These are phyloP conservation scores for Dryadomyces quercivorus DNA, from an alignment of 2,329 filamentous ascomycete species.

Conservation along the genomic window DNA sequence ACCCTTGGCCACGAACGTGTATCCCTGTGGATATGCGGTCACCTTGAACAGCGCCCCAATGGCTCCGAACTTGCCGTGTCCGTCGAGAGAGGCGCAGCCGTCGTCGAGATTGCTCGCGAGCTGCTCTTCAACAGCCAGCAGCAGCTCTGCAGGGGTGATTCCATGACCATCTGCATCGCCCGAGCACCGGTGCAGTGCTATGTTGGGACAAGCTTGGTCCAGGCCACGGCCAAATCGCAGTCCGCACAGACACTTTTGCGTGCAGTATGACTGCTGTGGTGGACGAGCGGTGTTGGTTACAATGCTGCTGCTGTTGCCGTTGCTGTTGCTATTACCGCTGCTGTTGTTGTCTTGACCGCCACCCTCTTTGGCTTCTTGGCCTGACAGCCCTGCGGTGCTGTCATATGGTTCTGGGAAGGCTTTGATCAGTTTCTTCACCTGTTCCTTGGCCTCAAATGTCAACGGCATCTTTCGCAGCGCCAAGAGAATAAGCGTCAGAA, in stretches of 20 bases:
- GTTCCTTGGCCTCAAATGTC: not conserved
- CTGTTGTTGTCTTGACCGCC: too few species aligned
- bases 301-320: not conserved
- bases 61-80: not conserved
- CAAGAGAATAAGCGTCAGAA: not conserved
- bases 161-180: not conserved
- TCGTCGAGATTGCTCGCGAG: not conserved
- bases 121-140: not conserved
- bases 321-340: too few species aligned
- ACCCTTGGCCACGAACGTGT: constrained; percentile 3
- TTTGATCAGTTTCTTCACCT: not conserved
- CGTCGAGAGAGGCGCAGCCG: not conserved
- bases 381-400: too few species aligned
- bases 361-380: too few species aligned
- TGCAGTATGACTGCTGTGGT: not conserved
- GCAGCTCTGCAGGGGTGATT: not conserved
- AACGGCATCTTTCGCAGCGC: not conserved
- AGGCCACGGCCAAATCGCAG: not conserved
- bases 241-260: not conserved
- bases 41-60: constrained; percentile 4
- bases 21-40: not conserved
- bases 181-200: not conserved
- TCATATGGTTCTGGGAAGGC: not conserved
- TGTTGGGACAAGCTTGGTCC: not conserved
- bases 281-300: too few species aligned